A percentile compares a stretch with the other conserved stretches of the same genome.
Conservation (phyloP, 2,329 filamentous ascomycete genomes). For the Albophoma yamanashiensis region DNA sequence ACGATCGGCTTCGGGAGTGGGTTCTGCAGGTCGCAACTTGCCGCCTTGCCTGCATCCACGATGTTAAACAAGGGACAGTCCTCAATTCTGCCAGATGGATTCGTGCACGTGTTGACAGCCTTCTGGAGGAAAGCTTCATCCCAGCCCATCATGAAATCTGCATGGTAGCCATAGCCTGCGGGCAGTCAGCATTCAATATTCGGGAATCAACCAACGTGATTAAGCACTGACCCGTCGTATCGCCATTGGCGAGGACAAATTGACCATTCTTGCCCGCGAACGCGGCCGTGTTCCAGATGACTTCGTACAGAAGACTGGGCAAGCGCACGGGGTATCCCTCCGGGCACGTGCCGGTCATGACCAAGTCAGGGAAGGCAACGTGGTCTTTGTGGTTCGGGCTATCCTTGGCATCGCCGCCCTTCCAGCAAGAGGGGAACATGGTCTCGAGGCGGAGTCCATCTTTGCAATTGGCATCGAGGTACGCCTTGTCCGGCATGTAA, state of each 20-base stretch:
- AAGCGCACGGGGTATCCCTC: slow-evolving; percentile 55
- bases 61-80: slow-evolving; percentile 71
- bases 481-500: slow-evolving; percentile 67
- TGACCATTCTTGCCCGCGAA: slow-evolving; percentile 53
- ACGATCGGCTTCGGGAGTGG: slow-evolving; percentile 41
- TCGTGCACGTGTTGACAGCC: slow-evolving; percentile 69
- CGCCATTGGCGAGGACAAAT: slow-evolving; percentile 71
- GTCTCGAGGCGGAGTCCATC: slow-evolving; percentile 75
- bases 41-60: slow-evolving; percentile 45
- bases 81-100: slow-evolving; percentile 52
- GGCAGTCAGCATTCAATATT: slow-evolving; percentile 1
- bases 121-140: slow-evolving; percentile 55
- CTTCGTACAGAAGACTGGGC: slow-evolving; percentile 73
- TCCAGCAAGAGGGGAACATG: slow-evolving; percentile 87
- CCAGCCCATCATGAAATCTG: slow-evolving; percentile 76
- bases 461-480: slow-evolving; percentile 69
- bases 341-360: slow-evolving; percentile 70
- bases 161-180: slow-evolving; percentile 63
- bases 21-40: slow-evolving; percentile 49
- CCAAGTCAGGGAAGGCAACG: slow-evolving; percentile 66
- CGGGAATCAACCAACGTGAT: neutral
- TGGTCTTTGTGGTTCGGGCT: slow-evolving; percentile 49
- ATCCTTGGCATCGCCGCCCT: slow-evolving; percentile 54
- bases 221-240: slow-evolving; percentile 52
- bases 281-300: slow-evolving; percentile 64